Conservation (phyloP, 2,329 filamentous ascomycete genomes). For the Sporothrix mexicana region DNA sequence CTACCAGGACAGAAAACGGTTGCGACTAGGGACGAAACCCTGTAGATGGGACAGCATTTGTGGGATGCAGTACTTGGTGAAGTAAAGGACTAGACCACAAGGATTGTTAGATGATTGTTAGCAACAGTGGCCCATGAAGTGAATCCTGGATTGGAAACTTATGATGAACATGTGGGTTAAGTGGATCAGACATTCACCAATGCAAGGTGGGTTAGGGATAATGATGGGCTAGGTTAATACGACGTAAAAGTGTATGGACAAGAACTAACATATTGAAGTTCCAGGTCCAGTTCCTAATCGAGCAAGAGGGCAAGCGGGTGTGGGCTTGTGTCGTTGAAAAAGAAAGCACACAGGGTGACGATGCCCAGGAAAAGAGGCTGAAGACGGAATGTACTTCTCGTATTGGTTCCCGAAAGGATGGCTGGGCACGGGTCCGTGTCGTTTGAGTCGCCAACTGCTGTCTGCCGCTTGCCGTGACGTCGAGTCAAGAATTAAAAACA, state of each 20-base stretch:
- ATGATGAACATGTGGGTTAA: background rate
- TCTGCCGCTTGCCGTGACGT: background rate
- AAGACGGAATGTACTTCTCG: conserved; percentile 11
- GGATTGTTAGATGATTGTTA: too few relatives aligned
- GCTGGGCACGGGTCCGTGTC: conserved; percentile 11
- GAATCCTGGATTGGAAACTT: background rate
- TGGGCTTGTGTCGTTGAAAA: background rate
- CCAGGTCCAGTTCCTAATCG: background rate
- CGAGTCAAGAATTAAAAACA: conserved; percentile 7
- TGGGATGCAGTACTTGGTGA: background rate
- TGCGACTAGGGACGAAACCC: background rate
- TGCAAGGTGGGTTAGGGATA: background rate
- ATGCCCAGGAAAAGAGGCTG: background rate
- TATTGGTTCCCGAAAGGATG: conserved; percentile 9
- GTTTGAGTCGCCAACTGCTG: background rate
- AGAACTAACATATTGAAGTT: background rate
- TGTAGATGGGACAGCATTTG: background rate
- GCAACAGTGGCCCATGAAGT: background rate
- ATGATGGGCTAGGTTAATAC: background rate
- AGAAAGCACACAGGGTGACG: background rate
- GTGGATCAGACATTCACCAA: background rate
- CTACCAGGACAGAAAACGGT: background rate
- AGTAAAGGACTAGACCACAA: background rate
- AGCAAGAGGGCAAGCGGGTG: background rate
- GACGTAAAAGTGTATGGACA: background rate